Percentiles rank a stretch among this genome's conserved stretches.
Conservation (phyloP, 2,329 filamentous ascomycete species). For the Fusarium anthophilum region DNA sequence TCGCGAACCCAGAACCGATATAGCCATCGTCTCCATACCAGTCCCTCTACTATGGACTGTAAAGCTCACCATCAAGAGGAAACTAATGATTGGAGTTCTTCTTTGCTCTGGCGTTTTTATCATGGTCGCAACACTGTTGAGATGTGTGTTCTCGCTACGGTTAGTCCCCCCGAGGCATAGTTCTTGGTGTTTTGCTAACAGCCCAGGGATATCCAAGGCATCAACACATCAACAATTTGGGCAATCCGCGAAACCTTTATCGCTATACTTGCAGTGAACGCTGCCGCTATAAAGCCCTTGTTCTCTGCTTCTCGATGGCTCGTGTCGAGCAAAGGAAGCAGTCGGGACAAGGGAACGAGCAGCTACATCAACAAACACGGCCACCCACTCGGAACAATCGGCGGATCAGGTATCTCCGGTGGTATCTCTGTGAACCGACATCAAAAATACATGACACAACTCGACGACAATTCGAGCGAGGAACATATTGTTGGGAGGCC, state of each 20-base stretch:
- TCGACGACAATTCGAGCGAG: slow-evolving; percentile 46
- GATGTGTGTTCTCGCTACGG: slow-evolving; percentile 51
- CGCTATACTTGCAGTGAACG: slow-evolving; percentile 54
- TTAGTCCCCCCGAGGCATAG: neutral
- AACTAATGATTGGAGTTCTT: slow-evolving; percentile 50
- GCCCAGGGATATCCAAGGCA: slow-evolving; percentile 44
- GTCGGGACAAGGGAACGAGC: slow-evolving; percentile 37
- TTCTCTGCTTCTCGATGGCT: slow-evolving; percentile 49
- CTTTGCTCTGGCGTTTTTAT: slow-evolving; percentile 57
- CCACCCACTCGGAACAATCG: slow-evolving; percentile 41
- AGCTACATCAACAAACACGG: slow-evolving; percentile 40
- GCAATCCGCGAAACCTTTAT: slow-evolving; percentile 56
- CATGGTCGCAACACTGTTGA: slow-evolving; percentile 53
- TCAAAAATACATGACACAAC: slow-evolving; percentile 38
- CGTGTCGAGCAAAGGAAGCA: slow-evolving; percentile 46
- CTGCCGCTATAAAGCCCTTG: slow-evolving; percentile 53
- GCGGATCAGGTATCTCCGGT: slow-evolving; percentile 28
- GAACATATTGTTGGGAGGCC: slow-evolving; percentile 44
- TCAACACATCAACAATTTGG: slow-evolving; percentile 54
- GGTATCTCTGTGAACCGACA: slow-evolving; percentile 16
- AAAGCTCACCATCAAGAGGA: slow-evolving; percentile 49
- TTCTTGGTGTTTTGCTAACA: neutral
- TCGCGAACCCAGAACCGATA: slow-evolving; percentile 47
- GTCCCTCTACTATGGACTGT: slow-evolving; percentile 53
- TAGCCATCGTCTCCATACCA: slow-evolving; percentile 52